These are phyloP conservation scores for Haplosporangium sp. DNA, from an alignment of 371 early-diverging fungal species.

Conservation along the genomic window DNA sequence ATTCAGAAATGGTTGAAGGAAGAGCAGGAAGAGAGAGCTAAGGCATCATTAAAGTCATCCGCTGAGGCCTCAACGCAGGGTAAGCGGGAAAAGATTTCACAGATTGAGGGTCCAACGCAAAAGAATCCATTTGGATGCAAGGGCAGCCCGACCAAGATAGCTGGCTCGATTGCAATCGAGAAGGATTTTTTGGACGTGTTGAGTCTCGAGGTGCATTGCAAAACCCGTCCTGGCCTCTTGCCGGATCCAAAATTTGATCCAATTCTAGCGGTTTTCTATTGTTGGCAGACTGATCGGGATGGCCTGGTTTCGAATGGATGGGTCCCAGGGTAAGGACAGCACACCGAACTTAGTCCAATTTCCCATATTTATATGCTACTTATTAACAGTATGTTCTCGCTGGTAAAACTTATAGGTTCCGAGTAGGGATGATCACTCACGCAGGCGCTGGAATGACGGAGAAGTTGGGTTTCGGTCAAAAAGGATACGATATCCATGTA, in stretches of 20 bases:
- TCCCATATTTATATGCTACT: neutral
- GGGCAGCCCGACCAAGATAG: conserved; percentile 60
- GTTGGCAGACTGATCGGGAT: conserved; percentile 46
- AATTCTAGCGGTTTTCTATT: conserved; percentile 47
- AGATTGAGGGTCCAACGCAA: conserved; percentile 70
- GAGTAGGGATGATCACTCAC: conserved; percentile 39
- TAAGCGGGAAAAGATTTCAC: conserved; percentile 32
- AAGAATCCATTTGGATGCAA: conserved; percentile 72
- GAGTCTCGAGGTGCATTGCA: conserved; percentile 54
- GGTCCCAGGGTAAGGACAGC: conserved; percentile 41
- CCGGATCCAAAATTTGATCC: conserved; percentile 57
- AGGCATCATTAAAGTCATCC: conserved; percentile 13
- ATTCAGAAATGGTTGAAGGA: conserved; percentile 28
- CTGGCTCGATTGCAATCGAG: conserved; percentile 44
- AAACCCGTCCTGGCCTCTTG: conserved; percentile 31
- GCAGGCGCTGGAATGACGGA: conserved; percentile 19
- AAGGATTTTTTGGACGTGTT: conserved; percentile 58
- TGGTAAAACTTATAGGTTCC: conserved; percentile 11
- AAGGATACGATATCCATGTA: conserved; percentile 26
- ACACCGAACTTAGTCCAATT: neutral
- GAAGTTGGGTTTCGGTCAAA: conserved; percentile 19
- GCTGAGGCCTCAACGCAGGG: conserved; percentile 36
- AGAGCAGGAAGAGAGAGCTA: conserved; percentile 12
- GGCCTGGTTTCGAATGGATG: conserved; percentile 45
- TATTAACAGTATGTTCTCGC: neutral